Base-by-base conservation (phyloP, 1,284 basidiomycete species). In the Afroboletus lepidellus region DNA sequence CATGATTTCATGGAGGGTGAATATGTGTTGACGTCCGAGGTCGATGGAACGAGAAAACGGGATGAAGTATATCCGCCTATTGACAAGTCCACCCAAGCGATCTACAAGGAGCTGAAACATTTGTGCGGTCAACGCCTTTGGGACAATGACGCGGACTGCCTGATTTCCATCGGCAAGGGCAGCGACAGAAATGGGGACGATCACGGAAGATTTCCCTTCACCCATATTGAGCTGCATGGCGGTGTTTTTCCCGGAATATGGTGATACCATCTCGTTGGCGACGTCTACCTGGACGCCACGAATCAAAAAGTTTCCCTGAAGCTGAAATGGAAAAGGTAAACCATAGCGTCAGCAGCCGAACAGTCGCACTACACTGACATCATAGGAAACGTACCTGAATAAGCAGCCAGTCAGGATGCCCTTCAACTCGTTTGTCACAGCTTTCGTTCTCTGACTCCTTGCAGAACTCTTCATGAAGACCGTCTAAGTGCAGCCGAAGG, bases 141-240 rank as follows among this genome's bases (percentile, higher is more conserved):
- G 46, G n/a, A 48, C 46, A 33, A 48, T 41, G 47, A 48, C 39
- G 15, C 47, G 47, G 18, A 48, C 47, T 3, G 41, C 3, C 24
- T 57, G 36, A 52, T 20, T 0, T 74, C 62, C 52, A 78, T 80
- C 25, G 77, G 53, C 36, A n/a, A 47, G 46, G 12, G 16, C 27
- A 16, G 29, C 21, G 15, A 53, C 54, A n/a, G 44, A 34, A 18
- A 55, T 30, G 2, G 54, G 54, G 9, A 52, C 54, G 15, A 47
- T 47, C 18, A 47, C 46, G 13, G 46, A 47, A 15, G 21, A 76
- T 54, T 82, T 48, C 1, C 80, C 79, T 57, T 81, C 79, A 2
- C 79, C 80, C 80, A 82, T 81, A 42, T 80, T 79, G 12, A 82
- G 39, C 51, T 82, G 80, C 20, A 77, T 63, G 8, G 70, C 61